phyloP scores from a whole-genome alignment of 345 rosid species.

The Hibiscus trionum region DNA sequence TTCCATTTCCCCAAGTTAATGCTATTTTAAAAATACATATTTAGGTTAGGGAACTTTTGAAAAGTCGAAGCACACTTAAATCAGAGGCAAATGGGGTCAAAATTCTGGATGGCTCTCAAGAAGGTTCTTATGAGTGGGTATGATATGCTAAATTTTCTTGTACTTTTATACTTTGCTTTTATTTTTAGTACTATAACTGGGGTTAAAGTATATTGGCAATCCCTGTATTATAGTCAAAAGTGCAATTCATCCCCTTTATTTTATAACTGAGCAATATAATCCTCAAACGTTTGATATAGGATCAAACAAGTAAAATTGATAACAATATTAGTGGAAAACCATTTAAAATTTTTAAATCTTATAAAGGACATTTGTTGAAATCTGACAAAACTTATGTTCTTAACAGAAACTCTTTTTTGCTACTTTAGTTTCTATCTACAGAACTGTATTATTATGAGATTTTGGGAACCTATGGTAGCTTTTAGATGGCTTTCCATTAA shows the following conservation, averaged over 20 bases:
- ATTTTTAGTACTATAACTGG: neutral
- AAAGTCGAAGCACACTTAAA: constrained; percentile 65
- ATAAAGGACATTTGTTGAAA: neutral
- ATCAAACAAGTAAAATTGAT: neutral
- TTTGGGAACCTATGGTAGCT: neutral
- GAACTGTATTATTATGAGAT: neutral
- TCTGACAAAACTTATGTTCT: neutral
- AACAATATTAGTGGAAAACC: neutral
- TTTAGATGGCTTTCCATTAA: neutral
- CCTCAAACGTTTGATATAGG: neutral
- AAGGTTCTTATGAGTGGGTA: constrained; percentile 99
- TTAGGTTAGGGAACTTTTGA: constrained; percentile 82
- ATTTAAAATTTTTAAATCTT: neutral
- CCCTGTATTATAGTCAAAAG: neutral
- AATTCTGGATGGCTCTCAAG: constrained; percentile 94
- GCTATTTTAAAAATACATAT: constrained; percentile 10
- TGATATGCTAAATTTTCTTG: constrained; percentile 15
- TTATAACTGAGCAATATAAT: neutral
- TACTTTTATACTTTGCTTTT: neutral
- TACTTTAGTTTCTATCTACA: neutral
- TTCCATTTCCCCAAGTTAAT: neutral
- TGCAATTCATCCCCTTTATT: neutral
- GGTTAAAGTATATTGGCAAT: neutral
- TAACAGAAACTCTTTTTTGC: neutral
- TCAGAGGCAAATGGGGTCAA: constrained; percentile 50